These are phyloP conservation scores for Cercospora janseana DNA, from an alignment of 2,329 filamentous ascomycete genomes.

Conservation along the genomic window DNA sequence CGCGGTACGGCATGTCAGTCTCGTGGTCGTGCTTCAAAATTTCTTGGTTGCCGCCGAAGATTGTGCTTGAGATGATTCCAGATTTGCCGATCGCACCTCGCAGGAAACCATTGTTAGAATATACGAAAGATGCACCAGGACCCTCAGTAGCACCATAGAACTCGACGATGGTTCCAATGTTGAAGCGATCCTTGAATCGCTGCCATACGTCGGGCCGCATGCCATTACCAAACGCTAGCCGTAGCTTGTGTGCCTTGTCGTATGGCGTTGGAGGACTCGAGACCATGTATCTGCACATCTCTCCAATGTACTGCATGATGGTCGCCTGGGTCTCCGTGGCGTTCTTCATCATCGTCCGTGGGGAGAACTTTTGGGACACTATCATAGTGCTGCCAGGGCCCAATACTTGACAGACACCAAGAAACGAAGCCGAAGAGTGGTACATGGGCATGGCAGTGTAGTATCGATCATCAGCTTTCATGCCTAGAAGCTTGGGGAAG, in stretches of 20 bases:
- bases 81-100: constrained; percentile 76
- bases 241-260: constrained; percentile 71
- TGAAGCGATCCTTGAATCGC: constrained; percentile 71
- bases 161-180: constrained; percentile 38
- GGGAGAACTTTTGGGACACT: constrained; percentile 75
- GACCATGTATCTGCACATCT: constrained; percentile 80
- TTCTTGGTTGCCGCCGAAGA: constrained; percentile 53
- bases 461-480: constrained; percentile 73
- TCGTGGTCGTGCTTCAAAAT: constrained; percentile 71
- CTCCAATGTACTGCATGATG: constrained; percentile 81
- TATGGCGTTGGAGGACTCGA: constrained; percentile 63
- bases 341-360: constrained; percentile 72
- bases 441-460: constrained; percentile 89
- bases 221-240: constrained; percentile 78
- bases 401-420: constrained; percentile 62
- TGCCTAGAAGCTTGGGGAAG: constrained; percentile 50
- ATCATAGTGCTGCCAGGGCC: constrained; percentile 63
- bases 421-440: constrained; percentile 72
- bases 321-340: constrained; percentile 69
- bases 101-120: constrained; percentile 68
- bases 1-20: constrained; percentile 65
- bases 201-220: constrained; percentile 78
- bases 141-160: constrained; percentile 51
- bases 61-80: constrained; percentile 59
- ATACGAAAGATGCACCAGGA: constrained; percentile 67